A percentile compares a stretch with the other conserved stretches of the same genome.
These are phyloP conservation scores for Colletotrichum limetticola DNA, from an alignment of 2,329 filamentous ascomycete species.

Conservation along the genomic window DNA sequence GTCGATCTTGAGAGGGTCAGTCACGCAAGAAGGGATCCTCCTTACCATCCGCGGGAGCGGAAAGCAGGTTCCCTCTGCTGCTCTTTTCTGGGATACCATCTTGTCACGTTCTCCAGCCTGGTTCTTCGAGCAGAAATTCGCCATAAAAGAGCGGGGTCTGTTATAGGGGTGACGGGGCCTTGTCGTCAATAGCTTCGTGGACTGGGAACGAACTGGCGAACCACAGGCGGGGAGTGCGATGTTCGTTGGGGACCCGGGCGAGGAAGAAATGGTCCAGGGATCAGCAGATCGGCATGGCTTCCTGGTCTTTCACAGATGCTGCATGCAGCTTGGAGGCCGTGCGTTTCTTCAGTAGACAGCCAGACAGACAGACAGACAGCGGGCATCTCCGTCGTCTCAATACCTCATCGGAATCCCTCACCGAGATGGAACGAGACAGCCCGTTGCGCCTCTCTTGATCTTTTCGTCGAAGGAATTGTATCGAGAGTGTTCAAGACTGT, in stretches of 20 bases:
- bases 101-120: background rate
- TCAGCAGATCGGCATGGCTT: conserved; percentile 6
- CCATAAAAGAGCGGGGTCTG: conserved; percentile 4
- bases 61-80: background rate
- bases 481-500: background rate
- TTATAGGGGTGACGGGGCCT: background rate
- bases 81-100: background rate
- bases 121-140: background rate
- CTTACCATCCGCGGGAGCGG: conserved; percentile 1
- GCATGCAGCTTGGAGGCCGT: conserved; percentile 10
- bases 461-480: background rate
- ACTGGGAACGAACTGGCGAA: background rate
- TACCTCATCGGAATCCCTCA: background rate
- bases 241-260: background rate
- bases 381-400: background rate
- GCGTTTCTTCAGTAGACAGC: background rate
- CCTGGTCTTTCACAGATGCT: background rate
- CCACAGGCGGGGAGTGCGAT: background rate
- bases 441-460: no score
- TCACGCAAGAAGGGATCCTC: conserved; percentile 12
- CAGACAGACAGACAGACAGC: background rate
- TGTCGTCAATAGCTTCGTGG: background rate
- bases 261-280: background rate
- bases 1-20: conserved; percentile 8
- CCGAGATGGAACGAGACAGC: background rate